phyloP scores from a whole-genome alignment of 192 early-diverging fungal species.

The Funneliformis geosporum region DNA sequence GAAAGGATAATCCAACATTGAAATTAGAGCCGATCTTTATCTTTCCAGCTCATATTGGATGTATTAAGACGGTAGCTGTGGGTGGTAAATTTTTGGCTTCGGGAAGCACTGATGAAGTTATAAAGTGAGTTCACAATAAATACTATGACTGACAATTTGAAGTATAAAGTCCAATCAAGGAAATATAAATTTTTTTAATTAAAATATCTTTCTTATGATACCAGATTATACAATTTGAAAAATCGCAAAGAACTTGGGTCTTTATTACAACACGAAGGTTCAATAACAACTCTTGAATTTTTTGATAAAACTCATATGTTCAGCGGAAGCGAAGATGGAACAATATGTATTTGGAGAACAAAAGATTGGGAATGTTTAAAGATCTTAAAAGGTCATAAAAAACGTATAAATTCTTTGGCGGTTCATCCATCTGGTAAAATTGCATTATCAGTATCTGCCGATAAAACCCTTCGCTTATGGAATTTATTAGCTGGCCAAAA shows the following conservation, averaged over 20 bases:
- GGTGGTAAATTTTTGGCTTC: constrained; percentile 84
- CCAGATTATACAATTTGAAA: constrained; percentile 80
- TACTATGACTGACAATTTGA: neutral
- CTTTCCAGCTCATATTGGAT: constrained; percentile 92
- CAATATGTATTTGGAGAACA: constrained; percentile 84
- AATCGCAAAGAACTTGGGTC: constrained; percentile 88
- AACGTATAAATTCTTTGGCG: constrained; percentile 75
- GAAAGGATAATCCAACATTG: constrained; percentile 39
- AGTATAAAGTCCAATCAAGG: neutral
- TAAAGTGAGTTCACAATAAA: constrained; percentile 54
- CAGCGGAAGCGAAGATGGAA: constrained; percentile 86
- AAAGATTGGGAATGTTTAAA: constrained; percentile 98
- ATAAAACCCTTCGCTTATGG: constrained; percentile 73
- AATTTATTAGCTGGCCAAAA: constrained; percentile 75
- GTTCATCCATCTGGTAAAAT: constrained; percentile 97
- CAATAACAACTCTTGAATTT: constrained; percentile 86
- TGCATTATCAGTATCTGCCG: constrained; percentile 78
- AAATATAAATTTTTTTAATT: no score
- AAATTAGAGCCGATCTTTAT: constrained; percentile 81
- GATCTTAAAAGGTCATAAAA: constrained; percentile 79
- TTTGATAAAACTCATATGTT: constrained; percentile 83
- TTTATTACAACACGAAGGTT: constrained; percentile 88
- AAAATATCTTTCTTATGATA: neutral
- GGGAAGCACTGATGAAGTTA: constrained; percentile 93
- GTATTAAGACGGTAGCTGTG: constrained; percentile 85